These are phyloP conservation scores for Backusella mclennaniae DNA, from an alignment of 192 early-diverging fungal species.

Conservation along the genomic window DNA sequence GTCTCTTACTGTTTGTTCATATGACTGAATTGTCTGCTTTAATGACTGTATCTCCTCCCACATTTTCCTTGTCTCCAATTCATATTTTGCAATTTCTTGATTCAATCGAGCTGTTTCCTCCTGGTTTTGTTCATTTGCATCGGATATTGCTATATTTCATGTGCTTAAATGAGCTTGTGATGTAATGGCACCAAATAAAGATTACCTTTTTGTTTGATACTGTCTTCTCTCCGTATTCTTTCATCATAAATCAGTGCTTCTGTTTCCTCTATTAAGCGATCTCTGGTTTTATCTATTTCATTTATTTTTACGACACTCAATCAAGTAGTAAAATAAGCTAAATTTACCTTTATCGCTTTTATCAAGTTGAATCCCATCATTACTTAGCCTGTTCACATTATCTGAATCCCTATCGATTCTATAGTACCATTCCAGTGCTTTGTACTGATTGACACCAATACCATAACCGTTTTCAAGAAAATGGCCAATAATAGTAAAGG, in stretches of 20 bases:
- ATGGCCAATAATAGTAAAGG: background rate
- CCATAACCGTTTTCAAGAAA: background rate
- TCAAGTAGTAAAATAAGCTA: no score
- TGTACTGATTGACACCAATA: background rate
- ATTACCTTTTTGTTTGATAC: background rate
- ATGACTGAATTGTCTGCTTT: background rate
- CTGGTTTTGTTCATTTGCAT: background rate
- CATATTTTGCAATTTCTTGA: background rate
- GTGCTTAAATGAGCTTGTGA: background rate
- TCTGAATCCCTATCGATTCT: background rate
- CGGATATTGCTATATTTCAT: background rate
- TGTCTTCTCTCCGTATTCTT: background rate
- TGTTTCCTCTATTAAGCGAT: background rate
- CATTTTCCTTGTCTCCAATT: background rate
- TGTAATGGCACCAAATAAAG: background rate
- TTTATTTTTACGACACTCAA: background rate
- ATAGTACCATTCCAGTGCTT: background rate
- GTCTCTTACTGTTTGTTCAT: background rate
- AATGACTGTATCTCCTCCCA: background rate
- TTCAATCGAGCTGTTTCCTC: background rate
- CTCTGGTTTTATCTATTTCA: background rate
- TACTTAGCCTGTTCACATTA: background rate
- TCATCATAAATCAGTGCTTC: background rate
- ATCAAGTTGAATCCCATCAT: background rate
- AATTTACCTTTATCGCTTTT: background rate